phyloP scores from a whole-genome alignment of 202 grass and related monocot species.

The Brachypodium distachyon region DNA sequence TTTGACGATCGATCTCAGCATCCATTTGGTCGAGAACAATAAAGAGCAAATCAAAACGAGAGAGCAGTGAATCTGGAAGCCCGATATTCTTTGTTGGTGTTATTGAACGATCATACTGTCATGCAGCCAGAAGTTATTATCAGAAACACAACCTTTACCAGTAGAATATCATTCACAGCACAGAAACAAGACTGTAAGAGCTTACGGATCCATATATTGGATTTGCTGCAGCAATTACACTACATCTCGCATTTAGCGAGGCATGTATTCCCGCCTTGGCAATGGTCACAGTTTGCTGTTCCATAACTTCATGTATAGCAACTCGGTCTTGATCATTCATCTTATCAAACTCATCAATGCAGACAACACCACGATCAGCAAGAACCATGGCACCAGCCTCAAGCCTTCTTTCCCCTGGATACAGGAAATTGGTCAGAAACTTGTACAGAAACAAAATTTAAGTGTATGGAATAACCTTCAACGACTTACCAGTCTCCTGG shows the following conservation, averaged over 20 bases:
- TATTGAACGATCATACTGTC: conserved; percentile 92
- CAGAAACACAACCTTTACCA: conserved; percentile 5
- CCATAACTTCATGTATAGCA: conserved; percentile 99
- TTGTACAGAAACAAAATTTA: not conserved
- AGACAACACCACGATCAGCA: conserved; percentile 91
- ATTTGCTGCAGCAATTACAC: conserved; percentile 98
- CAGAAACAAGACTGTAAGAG: not conserved
- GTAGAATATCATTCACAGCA: not conserved
- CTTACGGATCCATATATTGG: conserved; percentile 97
- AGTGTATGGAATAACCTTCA: not conserved
- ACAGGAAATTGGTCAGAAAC: conserved; percentile 4
- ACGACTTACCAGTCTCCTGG: conserved; percentile 82
- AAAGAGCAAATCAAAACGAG: conserved; percentile 98
- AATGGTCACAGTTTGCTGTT: conserved; percentile 96
- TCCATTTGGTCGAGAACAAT: conserved; percentile 99
- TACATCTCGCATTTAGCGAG: conserved; percentile 96
- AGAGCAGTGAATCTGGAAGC: conserved; percentile 91
- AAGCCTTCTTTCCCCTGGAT: conserved; percentile 88
- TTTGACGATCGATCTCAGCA: conserved; percentile 87
- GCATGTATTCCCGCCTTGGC: conserved; percentile 99
- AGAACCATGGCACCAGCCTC: conserved; percentile 99
- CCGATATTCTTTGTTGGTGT: conserved; percentile 98
- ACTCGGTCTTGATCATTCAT: conserved; percentile 99
- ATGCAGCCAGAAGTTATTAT: conserved; percentile 21
- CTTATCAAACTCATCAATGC: conserved; percentile 99